Percentiles rank a stretch among this genome's conserved stretches.
Evolutionary conservation across 208 protist species (phyloP).

Genomic region (Balamuthia mandrillaris): DNA sequence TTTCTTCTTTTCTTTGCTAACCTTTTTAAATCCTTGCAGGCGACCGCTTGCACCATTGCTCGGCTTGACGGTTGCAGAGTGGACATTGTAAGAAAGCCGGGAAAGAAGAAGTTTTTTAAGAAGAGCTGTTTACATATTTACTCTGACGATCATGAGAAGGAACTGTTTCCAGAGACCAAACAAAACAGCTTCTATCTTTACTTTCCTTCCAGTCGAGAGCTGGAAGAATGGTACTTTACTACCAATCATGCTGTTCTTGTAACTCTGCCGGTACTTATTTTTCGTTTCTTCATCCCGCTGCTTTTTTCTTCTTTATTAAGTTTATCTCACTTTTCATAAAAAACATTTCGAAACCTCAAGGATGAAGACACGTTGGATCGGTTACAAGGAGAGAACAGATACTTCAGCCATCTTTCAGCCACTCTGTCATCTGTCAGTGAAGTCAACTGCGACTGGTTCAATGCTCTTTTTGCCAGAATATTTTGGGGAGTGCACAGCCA

Average conservation of each 20-base stretch:
- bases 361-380: not conserved
- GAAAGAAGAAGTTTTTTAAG: not conserved
- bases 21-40: not conserved
- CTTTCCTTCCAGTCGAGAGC: not conserved
- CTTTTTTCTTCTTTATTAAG: not conserved
- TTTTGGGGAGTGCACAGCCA: not conserved
- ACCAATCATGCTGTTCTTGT: not conserved
- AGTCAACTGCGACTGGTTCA: not conserved
- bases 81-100: not conserved
- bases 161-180: not conserved
- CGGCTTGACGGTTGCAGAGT: not conserved
- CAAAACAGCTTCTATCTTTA: not conserved
- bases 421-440: not conserved
- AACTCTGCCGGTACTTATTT: not conserved
- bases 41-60: not conserved
- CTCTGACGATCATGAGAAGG: not conserved
- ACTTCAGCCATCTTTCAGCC: not conserved
- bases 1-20: not conserved
- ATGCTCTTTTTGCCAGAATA: not conserved
- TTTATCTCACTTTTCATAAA: not conserved
- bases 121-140: not conserved
- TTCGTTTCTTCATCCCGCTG: not conserved
- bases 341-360: not conserved
- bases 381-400: not conserved
- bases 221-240: not conserved